Percentiles rank a stretch among this genome's conserved stretches.
These are phyloP conservation scores for Amanita rubescens DNA, from an alignment of 768 basidiomycete species.

Conservation along the genomic window DNA sequence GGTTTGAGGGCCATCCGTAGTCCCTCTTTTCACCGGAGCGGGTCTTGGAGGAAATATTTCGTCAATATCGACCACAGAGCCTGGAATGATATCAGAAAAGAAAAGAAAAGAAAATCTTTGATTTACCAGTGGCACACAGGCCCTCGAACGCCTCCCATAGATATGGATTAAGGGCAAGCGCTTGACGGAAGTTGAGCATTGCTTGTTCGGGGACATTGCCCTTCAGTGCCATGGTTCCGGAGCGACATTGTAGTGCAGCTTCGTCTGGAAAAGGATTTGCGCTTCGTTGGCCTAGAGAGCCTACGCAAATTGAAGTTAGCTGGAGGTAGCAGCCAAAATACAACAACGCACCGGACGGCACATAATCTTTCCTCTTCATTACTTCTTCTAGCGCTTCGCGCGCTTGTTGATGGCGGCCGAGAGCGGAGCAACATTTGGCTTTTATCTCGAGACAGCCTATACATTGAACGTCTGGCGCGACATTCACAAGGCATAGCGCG, in stretches of 20 bases:
- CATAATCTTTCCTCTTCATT: conserved; percentile 42
- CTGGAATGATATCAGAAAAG: conserved; percentile 28
- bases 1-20: conserved; percentile 43
- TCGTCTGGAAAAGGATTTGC: conserved; percentile 62
- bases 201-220: conserved; percentile 76
- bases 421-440: conserved; percentile 60
- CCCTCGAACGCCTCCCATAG: conserved; percentile 94
- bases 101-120: conserved; percentile 7
- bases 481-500: conserved; percentile 62
- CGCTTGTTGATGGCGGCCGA: conserved; percentile 75
- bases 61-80: conserved; percentile 64
- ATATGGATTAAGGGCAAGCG: conserved; percentile 67
- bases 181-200: conserved; percentile 59
- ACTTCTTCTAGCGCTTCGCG: conserved; percentile 62
- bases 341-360: conserved; percentile 47
- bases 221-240: conserved; percentile 70
- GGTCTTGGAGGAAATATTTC: conserved; percentile 63
- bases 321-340: conserved; percentile 4
- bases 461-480: conserved; percentile 53
- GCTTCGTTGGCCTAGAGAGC: conserved; percentile 29
- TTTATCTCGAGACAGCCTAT: conserved; percentile 75
- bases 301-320: conserved; percentile 41
- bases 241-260: conserved; percentile 67
- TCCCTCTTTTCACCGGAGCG: conserved; percentile 43
- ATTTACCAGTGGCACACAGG: conserved; percentile 68